Base-by-base conservation (phyloP, 148 eudicot species). In the Persicaria maculosa region DNA sequence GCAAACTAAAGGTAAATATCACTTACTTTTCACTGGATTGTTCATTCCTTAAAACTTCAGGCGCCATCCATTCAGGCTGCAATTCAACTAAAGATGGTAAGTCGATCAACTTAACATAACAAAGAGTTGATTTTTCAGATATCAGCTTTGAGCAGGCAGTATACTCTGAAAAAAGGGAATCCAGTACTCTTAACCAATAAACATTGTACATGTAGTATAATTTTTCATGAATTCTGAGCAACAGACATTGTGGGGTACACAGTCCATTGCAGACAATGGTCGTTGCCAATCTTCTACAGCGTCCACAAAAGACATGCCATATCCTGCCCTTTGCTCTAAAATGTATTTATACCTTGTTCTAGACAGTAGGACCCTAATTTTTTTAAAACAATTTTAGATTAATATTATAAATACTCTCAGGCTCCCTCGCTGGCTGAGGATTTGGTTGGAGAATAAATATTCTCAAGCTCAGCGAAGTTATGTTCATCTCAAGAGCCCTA, bases 41-140 rank as follows among this genome's bases (percentile, higher is more conserved):
- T 80, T 96, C 99, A 77, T 92, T 96, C 74, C 97, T 90, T 50
- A 96, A 72, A 78, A 96, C 97, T 84, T 96, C 99, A 15, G 99
- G 97, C n/a, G 99, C 99, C 99, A 95, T 95, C 99, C 99, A 95
- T 75, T 95, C 99, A 69, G 97, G 88, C 97, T 92, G 93, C 82
- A 85, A 44, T 45, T 36, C 31, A 59, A 74, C 40, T 4, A 58
- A 19, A 55, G 45, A 53, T 55, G 64, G 68, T 74, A 59, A 74
- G 75, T 74, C 31, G 46, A 74, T 54, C 68, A 40, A 57, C 47
- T 52, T 53, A 8, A 73, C 47, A 54, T 31, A 74, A 15, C 46
- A 36, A 12, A 59, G 1, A 20, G 1, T 25, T 62, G 68, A 62
- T 4, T 54, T 54, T 7, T 12, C 7, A 9, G 11, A 58, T 14